Evolutionary conservation across 164 flowering plant genomes (phyloP).

Genomic region (Chloranthus sessilifolius): DNA sequence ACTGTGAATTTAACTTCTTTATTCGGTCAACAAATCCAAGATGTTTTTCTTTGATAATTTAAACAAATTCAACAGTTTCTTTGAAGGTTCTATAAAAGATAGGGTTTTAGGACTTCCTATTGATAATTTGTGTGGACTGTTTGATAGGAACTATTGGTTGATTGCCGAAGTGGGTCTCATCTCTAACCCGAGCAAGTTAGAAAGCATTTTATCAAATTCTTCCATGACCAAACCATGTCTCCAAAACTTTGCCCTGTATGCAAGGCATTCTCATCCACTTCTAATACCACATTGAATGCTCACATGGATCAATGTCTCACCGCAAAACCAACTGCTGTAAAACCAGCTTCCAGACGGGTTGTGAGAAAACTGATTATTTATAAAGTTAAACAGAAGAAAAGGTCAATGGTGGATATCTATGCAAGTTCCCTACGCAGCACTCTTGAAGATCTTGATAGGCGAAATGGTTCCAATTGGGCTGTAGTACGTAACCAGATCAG

Average conservation of each 20-base stretch:
- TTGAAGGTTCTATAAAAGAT: too few species aligned
- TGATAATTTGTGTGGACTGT: too few species aligned
- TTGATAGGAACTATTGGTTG: too few species aligned
- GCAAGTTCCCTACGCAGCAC: conserved; percentile 61
- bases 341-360: conserved; percentile 21
- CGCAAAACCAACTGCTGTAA: conserved; percentile 35
- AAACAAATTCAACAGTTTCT: too few species aligned
- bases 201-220: conserved; percentile 32
- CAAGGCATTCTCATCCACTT: conserved; percentile 74
- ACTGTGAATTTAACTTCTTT: too few species aligned
- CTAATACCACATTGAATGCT: conserved; percentile 93
- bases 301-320: conserved; percentile 96
- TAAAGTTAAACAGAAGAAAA: conserved; percentile 66
- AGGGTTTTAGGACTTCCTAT: too few species aligned
- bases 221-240: conserved; percentile 59
- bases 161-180: too few species aligned
- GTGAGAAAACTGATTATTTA: conserved; percentile 33
- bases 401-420: conserved; percentile 69
- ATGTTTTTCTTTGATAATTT: too few species aligned
- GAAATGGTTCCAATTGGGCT: conserved; percentile 89
- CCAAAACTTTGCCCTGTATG: conserved; percentile 94
- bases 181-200: conserved; percentile 32
- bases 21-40: too few species aligned
- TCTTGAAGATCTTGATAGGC: conserved; percentile 78
- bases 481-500: too few species aligned